Conservation (phyloP, 352 stramenopile genomes). For the Globisporangium cederbergense region DNA sequence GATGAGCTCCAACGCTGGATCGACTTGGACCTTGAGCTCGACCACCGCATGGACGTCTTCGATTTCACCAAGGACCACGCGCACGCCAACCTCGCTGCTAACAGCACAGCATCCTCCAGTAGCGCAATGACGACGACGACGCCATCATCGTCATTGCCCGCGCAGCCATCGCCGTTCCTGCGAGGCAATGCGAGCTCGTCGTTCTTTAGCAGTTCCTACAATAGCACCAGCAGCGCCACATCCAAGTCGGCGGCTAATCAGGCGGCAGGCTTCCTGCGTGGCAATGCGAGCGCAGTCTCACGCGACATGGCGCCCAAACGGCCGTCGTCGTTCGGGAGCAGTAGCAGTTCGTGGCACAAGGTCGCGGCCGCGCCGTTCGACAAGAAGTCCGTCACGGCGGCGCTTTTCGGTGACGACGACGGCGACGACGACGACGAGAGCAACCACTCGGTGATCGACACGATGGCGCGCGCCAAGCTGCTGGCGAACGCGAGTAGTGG, state of each 20-base stretch:
- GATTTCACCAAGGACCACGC: constrained; percentile 29
- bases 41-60: constrained; percentile 56
- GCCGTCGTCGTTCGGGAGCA: constrained; percentile 1
- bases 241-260: constrained; percentile 11
- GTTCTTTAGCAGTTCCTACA: constrained; percentile 15
- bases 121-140: not conserved
- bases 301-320: constrained; percentile 15
- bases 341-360: constrained; percentile 16
- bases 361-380: constrained; percentile 20
- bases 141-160: constrained; percentile 4
- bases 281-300: constrained; percentile 7
- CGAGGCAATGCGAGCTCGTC: constrained; percentile 8
- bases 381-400: constrained; percentile 49
- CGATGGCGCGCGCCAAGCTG: constrained; percentile 31
- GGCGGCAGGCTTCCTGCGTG: constrained; percentile 17
- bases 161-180: constrained; percentile 6
- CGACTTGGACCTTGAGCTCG: constrained; percentile 55
- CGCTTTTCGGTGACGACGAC: constrained; percentile 50
- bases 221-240: constrained; percentile 20
- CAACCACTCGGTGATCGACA: constrained; percentile 17
- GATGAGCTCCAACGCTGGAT: constrained; percentile 65
- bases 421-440: constrained; percentile 27
- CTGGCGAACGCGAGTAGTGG: constrained; percentile 13
- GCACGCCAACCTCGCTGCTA: not conserved
- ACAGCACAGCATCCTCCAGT: not conserved